Conservation (phyloP, 768 basidiomycete genomes). For the Kwoniella sp. region DNA sequence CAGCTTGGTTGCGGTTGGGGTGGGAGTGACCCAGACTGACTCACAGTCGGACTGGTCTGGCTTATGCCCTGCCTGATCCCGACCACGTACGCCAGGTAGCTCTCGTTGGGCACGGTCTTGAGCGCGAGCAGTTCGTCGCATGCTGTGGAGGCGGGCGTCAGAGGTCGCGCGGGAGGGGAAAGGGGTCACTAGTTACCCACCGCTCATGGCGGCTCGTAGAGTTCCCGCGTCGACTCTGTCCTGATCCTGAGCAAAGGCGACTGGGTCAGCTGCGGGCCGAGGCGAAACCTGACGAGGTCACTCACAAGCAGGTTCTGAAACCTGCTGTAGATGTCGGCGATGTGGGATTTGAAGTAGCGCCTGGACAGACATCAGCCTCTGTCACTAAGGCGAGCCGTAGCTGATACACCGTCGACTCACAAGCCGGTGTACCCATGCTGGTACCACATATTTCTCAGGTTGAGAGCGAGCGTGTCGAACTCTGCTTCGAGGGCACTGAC, state of each 20-base stretch:
- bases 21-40: not conserved
- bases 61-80: not conserved
- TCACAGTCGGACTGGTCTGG: not conserved
- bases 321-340: conserved; percentile 12
- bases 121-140: conserved; percentile 10
- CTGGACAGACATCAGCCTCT: not conserved
- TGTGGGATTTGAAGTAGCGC: conserved; percentile 13
- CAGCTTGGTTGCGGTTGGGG: no score
- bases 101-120: conserved; percentile 3
- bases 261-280: no score
- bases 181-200: no score
- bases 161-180: no score
- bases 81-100: conserved; percentile 6
- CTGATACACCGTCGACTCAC: not conserved
- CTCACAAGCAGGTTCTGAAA: conserved; percentile 9
- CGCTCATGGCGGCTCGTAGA: conserved; percentile 4
- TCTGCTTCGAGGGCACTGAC: conserved; percentile 4
- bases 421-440: conserved; percentile 12
- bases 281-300: no score
- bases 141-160: not conserved
- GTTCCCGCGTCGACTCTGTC: conserved; percentile 8
- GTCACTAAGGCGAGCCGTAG: not conserved
- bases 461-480: conserved; percentile 4
- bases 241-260: conserved; percentile 1
- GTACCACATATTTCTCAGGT: conserved; percentile 14